Evolutionary conservation across 2,329 filamentous ascomycete genomes (phyloP).

Genomic region (Westerdykella sp.): DNA sequence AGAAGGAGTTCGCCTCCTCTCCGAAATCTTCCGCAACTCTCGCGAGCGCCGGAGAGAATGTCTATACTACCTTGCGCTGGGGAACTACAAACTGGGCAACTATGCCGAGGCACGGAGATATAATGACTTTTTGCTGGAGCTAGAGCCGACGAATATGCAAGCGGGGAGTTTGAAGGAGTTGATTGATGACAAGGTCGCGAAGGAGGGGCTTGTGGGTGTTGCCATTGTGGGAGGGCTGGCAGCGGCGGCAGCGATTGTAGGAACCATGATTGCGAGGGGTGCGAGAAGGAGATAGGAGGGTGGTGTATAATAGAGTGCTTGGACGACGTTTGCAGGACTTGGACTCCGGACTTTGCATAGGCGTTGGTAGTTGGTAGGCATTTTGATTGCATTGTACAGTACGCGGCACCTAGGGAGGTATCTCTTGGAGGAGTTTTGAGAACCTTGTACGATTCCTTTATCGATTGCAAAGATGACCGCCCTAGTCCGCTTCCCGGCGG

Average conservation of each 20-base stretch:
- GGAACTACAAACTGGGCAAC: conserved; percentile 97
- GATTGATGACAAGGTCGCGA: conserved; percentile 94
- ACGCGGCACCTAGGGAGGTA: conserved; percentile 2
- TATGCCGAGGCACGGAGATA: conserved; percentile 92
- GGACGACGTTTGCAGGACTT: conserved; percentile 3
- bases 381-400: conserved; percentile 13
- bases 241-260: conserved; percentile 87
- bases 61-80: conserved; percentile 93
- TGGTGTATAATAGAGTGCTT: background rate
- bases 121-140: conserved; percentile 85
- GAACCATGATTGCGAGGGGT: conserved; percentile 77
- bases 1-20: conserved; percentile 85
- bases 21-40: conserved; percentile 91
- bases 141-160: conserved; percentile 88
- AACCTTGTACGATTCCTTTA: no score
- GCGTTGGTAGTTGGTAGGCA: conserved; percentile 16
- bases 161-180: conserved; percentile 76
- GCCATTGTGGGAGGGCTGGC: conserved; percentile 92
- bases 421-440: no score
- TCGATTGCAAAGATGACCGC: no score
- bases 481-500: no score
- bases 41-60: conserved; percentile 94
- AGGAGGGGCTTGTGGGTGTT: conserved; percentile 87
- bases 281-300: conserved; percentile 52
- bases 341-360: conserved; percentile 8